Base-by-base conservation (phyloP, 1,284 basidiomycete species). In the Puccinia coronata region DNA sequence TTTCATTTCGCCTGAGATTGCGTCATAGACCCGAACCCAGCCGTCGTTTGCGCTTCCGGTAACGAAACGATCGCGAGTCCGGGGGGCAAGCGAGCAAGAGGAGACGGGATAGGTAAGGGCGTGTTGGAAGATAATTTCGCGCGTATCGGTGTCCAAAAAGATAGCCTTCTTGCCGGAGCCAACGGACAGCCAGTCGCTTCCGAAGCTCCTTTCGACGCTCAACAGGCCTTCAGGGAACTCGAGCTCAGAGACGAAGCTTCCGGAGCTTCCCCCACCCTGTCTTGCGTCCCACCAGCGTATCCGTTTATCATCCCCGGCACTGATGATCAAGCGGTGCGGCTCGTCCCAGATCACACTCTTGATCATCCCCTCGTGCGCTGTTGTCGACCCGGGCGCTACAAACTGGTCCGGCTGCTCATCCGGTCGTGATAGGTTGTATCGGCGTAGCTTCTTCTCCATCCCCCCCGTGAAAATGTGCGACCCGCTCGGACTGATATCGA, bases 201-300 rank as follows among this genome's bases (percentile, higher is more conserved):
- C 91, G 59, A 90, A 88, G 0, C 94, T 95, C 75, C 93, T 89
- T 85, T 99, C 96, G 93, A 99, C 96, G 51, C 93, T 96, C 18
- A 92, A 92, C 84, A 99, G 93, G 9, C 95, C 90, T 70, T 90
- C 91, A 0, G 91, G 89, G 84, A 98, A 93, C 23, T 89, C 89
- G 79, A 96, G 87, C 79, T 89, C 90, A 61, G 91, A 92, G 16
- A 91, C 91, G 82, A 93, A 88, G 78, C 90, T 88, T 23, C 34
- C 43, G 20, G 74, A 63, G 59, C 59, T 61, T n/a, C 73, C 73
- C 3, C 75, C 75, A 71, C 92, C 89, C 36, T 92, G 92, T 74
- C 94, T 90, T 43, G 96, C 88, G 88, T 98, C 96, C 96, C 96
- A 99, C 96, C 96, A 98, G 84, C 94, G 93, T 86, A 98, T 90